Percentiles rank a stretch among this genome's conserved stretches.
phyloP scores from a whole-genome alignment of 306 rosid genomes.

The Gleditsia sinensis region DNA sequence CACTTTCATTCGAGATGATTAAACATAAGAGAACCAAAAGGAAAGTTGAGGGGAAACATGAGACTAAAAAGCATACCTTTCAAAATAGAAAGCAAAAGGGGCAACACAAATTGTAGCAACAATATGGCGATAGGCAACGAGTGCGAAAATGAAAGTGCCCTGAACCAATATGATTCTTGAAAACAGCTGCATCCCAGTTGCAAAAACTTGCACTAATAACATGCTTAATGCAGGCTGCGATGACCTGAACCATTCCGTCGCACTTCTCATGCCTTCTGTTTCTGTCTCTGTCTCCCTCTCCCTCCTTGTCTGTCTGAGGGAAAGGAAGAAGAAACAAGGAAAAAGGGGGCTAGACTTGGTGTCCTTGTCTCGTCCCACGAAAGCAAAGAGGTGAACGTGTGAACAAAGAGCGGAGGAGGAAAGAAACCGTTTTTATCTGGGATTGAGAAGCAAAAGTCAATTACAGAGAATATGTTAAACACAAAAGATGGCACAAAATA shows the following conservation, averaged over 20 bases:
- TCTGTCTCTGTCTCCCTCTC: background rate
- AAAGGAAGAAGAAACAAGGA: background rate
- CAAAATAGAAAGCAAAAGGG: constrained; percentile 65
- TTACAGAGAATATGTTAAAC: background rate
- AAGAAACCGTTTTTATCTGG: constrained; percentile 4
- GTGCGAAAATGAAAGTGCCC: constrained; percentile 66
- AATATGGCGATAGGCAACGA: constrained; percentile 57
- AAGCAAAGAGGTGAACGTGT: background rate
- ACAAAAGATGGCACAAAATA: background rate
- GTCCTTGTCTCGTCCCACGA: background rate
- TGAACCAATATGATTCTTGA: constrained; percentile 46
- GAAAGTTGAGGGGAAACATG: background rate
- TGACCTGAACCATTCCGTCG: constrained; percentile 37
- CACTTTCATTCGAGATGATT: background rate
- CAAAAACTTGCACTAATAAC: constrained; percentile 56
- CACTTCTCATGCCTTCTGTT: background rate
- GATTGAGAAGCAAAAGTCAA: background rate
- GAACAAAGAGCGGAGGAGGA: background rate
- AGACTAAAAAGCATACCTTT: constrained; percentile 42
- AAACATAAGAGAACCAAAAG: background rate
- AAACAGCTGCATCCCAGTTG: constrained; percentile 57
- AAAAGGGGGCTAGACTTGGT: background rate
- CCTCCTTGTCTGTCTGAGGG: background rate
- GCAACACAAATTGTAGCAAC: constrained; percentile 70
- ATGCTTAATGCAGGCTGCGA: constrained; percentile 47